phyloP scores from a whole-genome alignment of 495 filamentous ascomycete genomes.

The Penicillium chermesinum region DNA sequence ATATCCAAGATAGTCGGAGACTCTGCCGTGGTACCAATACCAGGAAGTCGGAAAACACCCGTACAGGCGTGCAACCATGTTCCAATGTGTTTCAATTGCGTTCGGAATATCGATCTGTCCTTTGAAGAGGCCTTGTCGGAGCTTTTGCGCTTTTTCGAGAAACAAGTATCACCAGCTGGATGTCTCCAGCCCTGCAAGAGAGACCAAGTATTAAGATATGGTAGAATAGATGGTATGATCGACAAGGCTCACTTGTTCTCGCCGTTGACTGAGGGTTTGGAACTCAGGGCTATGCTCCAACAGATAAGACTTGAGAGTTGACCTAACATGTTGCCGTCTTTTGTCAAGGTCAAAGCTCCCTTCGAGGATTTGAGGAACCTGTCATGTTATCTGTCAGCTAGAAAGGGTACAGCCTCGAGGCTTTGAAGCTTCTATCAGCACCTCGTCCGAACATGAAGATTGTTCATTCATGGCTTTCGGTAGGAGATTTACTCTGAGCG shows the following conservation, averaged over 20 bases:
- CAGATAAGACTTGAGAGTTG: neutral
- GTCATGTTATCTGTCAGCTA: too few relatives aligned
- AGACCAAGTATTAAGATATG: too few relatives aligned
- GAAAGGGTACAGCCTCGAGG: too few relatives aligned
- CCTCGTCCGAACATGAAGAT: too few relatives aligned
- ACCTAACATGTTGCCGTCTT: neutral
- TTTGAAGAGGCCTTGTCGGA: neutral
- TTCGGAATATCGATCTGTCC: neutral
- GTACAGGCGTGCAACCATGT: too few relatives aligned
- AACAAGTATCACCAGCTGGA: neutral
- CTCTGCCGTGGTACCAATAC: too few relatives aligned
- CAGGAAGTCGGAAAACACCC: too few relatives aligned
- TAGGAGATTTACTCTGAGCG: too few relatives aligned
- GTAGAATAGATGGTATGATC: too few relatives aligned
- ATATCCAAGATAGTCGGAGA: slow-evolving; percentile 43
- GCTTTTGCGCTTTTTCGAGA: neutral
- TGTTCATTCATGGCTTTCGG: too few relatives aligned
- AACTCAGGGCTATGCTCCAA: neutral
- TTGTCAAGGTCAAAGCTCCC: neutral
- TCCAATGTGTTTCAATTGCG: neutral
- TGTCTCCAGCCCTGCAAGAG: neutral
- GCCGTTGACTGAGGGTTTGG: neutral
- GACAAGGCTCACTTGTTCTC: neutral
- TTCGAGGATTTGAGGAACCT: neutral
- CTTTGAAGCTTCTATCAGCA: too few relatives aligned